phyloP scores from a whole-genome alignment of 345 rosid genomes.

The Eucalyptus sp. region DNA sequence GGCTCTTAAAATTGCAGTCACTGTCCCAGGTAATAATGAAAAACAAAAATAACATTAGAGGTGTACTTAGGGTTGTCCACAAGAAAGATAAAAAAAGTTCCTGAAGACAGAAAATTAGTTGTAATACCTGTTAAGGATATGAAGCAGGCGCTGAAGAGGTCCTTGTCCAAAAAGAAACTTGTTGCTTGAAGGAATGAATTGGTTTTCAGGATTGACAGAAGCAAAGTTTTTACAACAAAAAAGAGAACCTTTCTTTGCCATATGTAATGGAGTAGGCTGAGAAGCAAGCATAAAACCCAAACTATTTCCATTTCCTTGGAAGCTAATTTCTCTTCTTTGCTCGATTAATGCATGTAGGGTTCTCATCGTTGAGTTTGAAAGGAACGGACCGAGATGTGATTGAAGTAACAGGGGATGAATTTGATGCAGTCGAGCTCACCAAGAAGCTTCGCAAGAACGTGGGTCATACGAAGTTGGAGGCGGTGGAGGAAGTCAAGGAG shows the following conservation, averaged over 20 bases:
- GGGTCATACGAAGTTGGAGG: neutral
- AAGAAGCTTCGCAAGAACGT: neutral
- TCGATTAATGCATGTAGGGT: neutral
- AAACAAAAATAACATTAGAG: neutral
- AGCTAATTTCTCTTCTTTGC: neutral
- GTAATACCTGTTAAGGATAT: neutral
- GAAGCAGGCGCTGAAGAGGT: neutral
- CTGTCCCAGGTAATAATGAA: neutral
- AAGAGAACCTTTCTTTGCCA: neutral
- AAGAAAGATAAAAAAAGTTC: neutral
- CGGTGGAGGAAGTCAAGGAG: neutral
- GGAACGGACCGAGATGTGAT: constrained; percentile 2
- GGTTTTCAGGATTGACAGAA: neutral
- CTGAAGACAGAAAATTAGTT: neutral
- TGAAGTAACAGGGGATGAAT: neutral
- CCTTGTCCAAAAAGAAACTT: neutral
- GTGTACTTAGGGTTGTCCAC: neutral
- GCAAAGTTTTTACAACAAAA: neutral
- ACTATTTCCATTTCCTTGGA: neutral
- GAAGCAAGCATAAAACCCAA: neutral
- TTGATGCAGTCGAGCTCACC: neutral
- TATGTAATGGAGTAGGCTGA: neutral
- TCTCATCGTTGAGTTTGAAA: neutral
- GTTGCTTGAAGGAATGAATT: neutral
- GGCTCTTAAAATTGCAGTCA: constrained; percentile 5